A percentile compares a stretch with the other conserved stretches of the same genome.
Conservation (phyloP, 2,329 filamentous ascomycete genomes). For the Neofusicoccum sp. region DNA sequence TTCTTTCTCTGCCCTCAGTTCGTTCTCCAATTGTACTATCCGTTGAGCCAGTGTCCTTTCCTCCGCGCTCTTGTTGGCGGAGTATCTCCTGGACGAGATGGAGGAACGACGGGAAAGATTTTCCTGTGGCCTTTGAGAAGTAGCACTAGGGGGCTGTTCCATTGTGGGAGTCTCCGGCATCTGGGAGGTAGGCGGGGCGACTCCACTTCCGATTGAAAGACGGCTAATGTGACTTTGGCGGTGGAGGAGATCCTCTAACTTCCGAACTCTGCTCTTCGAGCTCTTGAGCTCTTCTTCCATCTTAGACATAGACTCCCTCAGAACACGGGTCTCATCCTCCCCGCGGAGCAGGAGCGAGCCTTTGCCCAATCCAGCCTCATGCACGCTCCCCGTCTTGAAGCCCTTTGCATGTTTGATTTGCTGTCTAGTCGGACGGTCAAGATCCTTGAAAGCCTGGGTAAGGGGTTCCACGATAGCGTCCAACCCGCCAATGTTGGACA, state of each 20-base stretch:
- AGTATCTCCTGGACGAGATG: constrained; percentile 62
- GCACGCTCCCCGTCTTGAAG: constrained; percentile 95
- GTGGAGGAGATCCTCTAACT: constrained; percentile 89
- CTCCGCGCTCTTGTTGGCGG: constrained; percentile 60
- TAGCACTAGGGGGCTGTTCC: constrained; percentile 34
- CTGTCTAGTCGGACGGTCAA: constrained; percentile 81
- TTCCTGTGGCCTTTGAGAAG: constrained; percentile 41
- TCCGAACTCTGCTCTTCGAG: constrained; percentile 88
- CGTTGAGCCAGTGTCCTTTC: constrained; percentile 65
- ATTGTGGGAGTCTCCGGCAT: constrained; percentile 42
- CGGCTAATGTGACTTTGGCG: constrained; percentile 67
- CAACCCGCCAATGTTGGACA: constrained; percentile 69
- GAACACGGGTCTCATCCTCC: constrained; percentile 73
- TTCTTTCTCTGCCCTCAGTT: constrained; percentile 74
- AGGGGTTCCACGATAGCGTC: constrained; percentile 71
- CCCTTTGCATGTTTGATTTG: constrained; percentile 85
- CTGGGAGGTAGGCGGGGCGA: constrained; percentile 37
- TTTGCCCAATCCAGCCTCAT: constrained; percentile 85
- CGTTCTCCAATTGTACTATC: constrained; percentile 71
- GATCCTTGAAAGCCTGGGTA: constrained; percentile 73
- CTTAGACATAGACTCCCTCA: constrained; percentile 59
- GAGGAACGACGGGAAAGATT: constrained; percentile 61
- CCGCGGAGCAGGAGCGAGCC: constrained; percentile 83
- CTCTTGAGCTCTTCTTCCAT: constrained; percentile 68
- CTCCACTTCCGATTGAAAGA: constrained; percentile 53